Conservation (phyloP, 495 filamentous ascomycete genomes). For the Tuber melanosporum region DNA sequence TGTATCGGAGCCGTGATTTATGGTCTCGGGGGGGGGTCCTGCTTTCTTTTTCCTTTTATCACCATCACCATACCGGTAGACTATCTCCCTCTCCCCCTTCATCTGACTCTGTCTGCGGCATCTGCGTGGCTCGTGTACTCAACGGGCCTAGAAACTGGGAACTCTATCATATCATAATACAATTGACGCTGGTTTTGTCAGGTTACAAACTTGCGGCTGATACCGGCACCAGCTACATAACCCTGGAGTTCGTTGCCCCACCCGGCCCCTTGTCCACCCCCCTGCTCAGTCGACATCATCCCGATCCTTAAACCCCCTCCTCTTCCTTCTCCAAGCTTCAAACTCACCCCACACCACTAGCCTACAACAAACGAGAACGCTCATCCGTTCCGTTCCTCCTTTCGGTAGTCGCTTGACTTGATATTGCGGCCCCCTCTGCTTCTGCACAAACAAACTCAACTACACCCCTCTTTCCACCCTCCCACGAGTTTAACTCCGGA, state of each 20-base stretch:
- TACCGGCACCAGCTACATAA: not conserved
- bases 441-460: not conserved
- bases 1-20: not conserved
- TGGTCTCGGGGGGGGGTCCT: not conserved
- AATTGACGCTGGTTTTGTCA: not conserved
- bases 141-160: not conserved
- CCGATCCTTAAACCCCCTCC: conserved; percentile 1
- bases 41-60: not conserved
- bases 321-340: not conserved
- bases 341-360: not conserved
- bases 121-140: not conserved
- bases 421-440: not conserved
- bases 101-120: not conserved
- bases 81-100: not conserved
- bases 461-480: not conserved
- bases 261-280: conserved; percentile 6
- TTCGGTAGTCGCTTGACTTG: not conserved
- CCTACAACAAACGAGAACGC: not conserved
- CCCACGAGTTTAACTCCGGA: not conserved
- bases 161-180: not conserved
- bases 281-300: conserved; percentile 15
- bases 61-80: not conserved
- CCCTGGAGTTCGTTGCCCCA: conserved; percentile 4
- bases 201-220: conserved; percentile 3
- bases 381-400: not conserved